phyloP scores from a whole-genome alignment of 2,329 filamentous ascomycete genomes.

The Zymoseptoria crescenta region DNA sequence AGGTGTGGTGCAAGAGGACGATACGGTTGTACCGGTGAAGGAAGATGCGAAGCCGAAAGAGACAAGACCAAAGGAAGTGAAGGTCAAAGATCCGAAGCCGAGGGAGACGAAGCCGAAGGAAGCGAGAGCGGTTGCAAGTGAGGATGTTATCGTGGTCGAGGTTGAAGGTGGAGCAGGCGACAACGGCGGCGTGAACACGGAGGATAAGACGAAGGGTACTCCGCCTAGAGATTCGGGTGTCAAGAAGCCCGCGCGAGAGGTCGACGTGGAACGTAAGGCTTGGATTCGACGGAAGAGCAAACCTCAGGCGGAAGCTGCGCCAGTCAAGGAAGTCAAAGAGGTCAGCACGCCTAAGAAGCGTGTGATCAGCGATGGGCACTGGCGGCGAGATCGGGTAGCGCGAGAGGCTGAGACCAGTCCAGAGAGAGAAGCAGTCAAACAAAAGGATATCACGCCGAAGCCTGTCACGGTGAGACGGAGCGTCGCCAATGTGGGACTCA shows the following conservation, averaged over 20 bases:
- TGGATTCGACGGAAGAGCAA: slow-evolving; percentile 31
- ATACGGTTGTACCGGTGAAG: slow-evolving; percentile 20
- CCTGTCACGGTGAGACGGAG: slow-evolving; percentile 23
- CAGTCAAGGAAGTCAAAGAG: slow-evolving; percentile 39
- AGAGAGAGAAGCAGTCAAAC: slow-evolving; percentile 11
- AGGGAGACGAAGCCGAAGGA: background rate
- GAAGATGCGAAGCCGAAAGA: slow-evolving; percentile 1
- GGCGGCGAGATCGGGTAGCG: slow-evolving; percentile 40
- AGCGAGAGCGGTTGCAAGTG: background rate
- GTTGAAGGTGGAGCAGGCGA: slow-evolving; percentile 3
- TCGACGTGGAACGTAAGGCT: slow-evolving; percentile 28
- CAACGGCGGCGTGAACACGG: slow-evolving; percentile 8
- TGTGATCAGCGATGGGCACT: slow-evolving; percentile 88
- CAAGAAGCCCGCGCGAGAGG: slow-evolving; percentile 20
- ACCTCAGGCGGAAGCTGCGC: slow-evolving; percentile 33
- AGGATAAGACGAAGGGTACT: slow-evolving; percentile 5
- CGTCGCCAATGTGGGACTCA: slow-evolving; percentile 27
- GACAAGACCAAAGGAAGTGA: background rate
- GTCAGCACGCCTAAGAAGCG: slow-evolving; percentile 74
- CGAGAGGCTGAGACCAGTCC: slow-evolving; percentile 19
- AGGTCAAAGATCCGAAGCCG: slow-evolving; percentile 7
- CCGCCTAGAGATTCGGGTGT: slow-evolving; percentile 4
- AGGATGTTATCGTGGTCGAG: slow-evolving; percentile 17
- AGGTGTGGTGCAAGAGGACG: slow-evolving; percentile 20
- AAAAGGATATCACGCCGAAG: slow-evolving; percentile 23